These are phyloP conservation scores for Coemansia sp. DNA, from an alignment of 192 early-diverging fungal species.

Conservation along the genomic window DNA sequence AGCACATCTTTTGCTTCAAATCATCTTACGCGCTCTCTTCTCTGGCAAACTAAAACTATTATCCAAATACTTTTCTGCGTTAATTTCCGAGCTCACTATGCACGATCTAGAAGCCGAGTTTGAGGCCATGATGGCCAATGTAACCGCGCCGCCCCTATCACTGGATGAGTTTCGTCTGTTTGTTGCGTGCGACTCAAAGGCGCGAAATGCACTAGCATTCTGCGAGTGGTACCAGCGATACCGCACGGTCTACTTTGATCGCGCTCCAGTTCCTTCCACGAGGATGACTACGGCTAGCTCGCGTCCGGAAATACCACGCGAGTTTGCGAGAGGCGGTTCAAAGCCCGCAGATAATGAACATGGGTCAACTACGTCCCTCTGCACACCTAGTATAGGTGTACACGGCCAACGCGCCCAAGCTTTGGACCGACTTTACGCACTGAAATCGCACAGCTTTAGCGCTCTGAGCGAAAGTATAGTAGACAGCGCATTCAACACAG, in stretches of 20 bases:
- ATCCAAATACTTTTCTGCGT: not conserved
- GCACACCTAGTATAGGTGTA: slow-evolving; percentile 12
- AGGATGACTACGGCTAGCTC: slow-evolving; percentile 13
- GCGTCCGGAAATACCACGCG: slow-evolving; percentile 13
- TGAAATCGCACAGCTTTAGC: slow-evolving; percentile 37
- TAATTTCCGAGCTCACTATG: not conserved
- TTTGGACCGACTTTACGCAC: slow-evolving; percentile 1
- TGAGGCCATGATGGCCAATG: slow-evolving; percentile 48
- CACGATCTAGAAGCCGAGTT: slow-evolving; percentile 22
- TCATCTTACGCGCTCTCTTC: not conserved
- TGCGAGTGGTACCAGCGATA: slow-evolving; percentile 53
- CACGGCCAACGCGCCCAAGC: not conserved
- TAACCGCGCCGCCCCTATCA: slow-evolving; percentile 42
- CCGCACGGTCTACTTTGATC: slow-evolving; percentile 46
- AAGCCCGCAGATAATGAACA: not conserved
- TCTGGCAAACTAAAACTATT: not conserved
- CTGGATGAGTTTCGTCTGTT: slow-evolving; percentile 46
- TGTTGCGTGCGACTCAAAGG: slow-evolving; percentile 27
- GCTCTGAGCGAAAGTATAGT: slow-evolving; percentile 23
- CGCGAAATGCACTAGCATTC: slow-evolving; percentile 44
- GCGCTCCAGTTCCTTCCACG: slow-evolving; percentile 6
- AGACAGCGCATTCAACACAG: slow-evolving; percentile 31
- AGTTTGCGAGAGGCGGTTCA: not conserved
- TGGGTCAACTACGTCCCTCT: slow-evolving; percentile 22
- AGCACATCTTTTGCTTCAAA: not conserved